A percentile compares a stretch with the other conserved stretches of the same genome.
These are phyloP conservation scores for Malus asiatica DNA, from an alignment of 306 rosid genomes.

Conservation along the genomic window DNA sequence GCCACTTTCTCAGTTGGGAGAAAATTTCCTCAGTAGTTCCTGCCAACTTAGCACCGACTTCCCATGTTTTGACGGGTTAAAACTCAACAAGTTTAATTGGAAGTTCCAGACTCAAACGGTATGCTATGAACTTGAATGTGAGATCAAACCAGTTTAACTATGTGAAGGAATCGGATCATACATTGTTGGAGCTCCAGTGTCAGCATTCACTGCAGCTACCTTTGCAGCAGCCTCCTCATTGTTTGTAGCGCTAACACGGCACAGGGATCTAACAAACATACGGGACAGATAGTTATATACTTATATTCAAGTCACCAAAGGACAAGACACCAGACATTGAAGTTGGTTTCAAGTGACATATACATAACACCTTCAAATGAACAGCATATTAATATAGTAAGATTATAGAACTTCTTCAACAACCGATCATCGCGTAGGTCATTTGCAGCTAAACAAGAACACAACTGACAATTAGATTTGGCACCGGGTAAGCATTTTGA, in stretches of 20 bases:
- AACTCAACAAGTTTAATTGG: not conserved
- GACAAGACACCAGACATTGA: not conserved
- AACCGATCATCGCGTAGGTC: not conserved
- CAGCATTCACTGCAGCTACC: conserved; percentile 59
- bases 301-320: not conserved
- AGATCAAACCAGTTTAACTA: conserved; percentile 25
- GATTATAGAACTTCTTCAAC: no score
- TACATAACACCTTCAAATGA: not conserved
- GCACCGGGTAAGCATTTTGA: not conserved
- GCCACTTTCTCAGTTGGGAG: not conserved
- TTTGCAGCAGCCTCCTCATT: conserved; percentile 68
- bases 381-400: not conserved
- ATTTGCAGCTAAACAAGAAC: not conserved
- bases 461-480: not conserved
- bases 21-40: not conserved
- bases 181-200: conserved; percentile 79
- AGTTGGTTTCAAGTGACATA: not conserved
- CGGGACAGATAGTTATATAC: not conserved
- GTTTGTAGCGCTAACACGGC: conserved; percentile 42
- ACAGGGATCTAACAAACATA: conserved; percentile 32
- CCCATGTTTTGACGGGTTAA: not conserved
- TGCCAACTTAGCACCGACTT: not conserved
- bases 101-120: conserved; percentile 10
- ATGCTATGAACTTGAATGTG: conserved; percentile 13
- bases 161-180: conserved; percentile 22